phyloP scores from a whole-genome alignment of 331 rosid species.

The Dryas integrifolia region DNA sequence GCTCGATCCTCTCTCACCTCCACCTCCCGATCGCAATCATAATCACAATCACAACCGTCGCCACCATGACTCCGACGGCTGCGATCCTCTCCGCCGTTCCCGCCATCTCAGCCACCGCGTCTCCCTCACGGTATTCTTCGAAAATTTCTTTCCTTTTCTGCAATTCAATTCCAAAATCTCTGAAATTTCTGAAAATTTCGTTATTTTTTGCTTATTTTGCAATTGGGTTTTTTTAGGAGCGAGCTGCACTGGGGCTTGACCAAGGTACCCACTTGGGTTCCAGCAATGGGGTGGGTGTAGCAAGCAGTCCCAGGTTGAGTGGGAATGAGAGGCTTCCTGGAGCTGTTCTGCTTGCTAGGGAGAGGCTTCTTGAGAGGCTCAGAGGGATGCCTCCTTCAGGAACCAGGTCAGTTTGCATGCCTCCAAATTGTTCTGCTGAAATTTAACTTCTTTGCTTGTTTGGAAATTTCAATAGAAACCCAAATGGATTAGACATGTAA shows the following conservation, averaged over 20 bases:
- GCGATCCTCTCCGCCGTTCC: constrained; percentile 44
- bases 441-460: neutral
- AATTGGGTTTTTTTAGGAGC: constrained; percentile 38
- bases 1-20: constrained; percentile 40
- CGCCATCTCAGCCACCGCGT: constrained; percentile 46
- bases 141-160: neutral
- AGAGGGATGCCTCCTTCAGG: constrained; percentile 57
- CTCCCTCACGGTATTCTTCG: constrained; percentile 22
- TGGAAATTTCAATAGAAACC: neutral
- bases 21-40: constrained; percentile 20
- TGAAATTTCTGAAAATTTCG: neutral
- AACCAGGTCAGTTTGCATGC: constrained; percentile 50
- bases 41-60: constrained; percentile 26
- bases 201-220: neutral
- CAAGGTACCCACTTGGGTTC: constrained; percentile 30
- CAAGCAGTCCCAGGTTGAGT: constrained; percentile 32
- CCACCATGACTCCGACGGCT: constrained; percentile 39
- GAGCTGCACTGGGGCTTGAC: constrained; percentile 41
- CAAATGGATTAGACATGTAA: neutral
- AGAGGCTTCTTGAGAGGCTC: constrained; percentile 80
- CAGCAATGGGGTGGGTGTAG: constrained; percentile 25
- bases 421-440: neutral
- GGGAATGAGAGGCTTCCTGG: constrained; percentile 68
- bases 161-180: neutral
- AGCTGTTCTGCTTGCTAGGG: constrained; percentile 75